Evolutionary conservation across 345 rosid species (phyloP).

Genomic region (Abelmoschus esculentus): DNA sequence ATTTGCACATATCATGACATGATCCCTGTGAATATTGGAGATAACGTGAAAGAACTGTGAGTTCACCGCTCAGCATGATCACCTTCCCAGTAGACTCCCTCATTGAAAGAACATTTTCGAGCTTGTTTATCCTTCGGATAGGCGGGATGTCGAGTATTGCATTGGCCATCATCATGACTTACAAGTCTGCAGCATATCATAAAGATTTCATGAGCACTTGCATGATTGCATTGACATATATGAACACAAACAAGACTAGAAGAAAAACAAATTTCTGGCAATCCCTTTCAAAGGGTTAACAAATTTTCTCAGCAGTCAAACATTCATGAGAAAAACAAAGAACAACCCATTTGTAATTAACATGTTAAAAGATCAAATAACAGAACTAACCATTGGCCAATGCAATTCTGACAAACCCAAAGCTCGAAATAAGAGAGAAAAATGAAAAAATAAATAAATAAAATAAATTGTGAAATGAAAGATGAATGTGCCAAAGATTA

Average conservation of each 20-base stretch:
- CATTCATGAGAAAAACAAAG: slow-evolving; percentile 7
- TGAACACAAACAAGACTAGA: background rate
- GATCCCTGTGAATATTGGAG: slow-evolving; percentile 52
- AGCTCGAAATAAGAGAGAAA: background rate
- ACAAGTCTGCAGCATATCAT: slow-evolving; percentile 16
- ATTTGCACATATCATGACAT: slow-evolving; percentile 78
- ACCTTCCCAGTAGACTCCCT: slow-evolving; percentile 42
- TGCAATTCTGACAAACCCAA: background rate
- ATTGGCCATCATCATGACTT: slow-evolving; percentile 24
- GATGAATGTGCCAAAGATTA: background rate
- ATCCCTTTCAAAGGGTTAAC: background rate
- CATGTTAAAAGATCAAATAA: background rate
- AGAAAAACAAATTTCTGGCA: background rate
- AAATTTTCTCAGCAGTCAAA: background rate
- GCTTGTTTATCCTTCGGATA: slow-evolving; percentile 10
- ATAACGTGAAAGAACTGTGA: slow-evolving; percentile 47
- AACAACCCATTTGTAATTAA: background rate
- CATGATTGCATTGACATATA: too few species aligned
- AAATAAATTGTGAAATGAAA: too few species aligned
- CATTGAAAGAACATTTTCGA: slow-evolving; percentile 24
- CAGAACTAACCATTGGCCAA: background rate
- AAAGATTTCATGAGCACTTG: background rate
- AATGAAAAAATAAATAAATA: too few species aligned
- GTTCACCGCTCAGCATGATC: slow-evolving; percentile 19
- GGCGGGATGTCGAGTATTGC: slow-evolving; percentile 13